Evolutionary conservation across 208 protist species (phyloP), one percentile per base, ranked within the genome.

Genomic region (Acanthamoeba castellanii): DNA sequence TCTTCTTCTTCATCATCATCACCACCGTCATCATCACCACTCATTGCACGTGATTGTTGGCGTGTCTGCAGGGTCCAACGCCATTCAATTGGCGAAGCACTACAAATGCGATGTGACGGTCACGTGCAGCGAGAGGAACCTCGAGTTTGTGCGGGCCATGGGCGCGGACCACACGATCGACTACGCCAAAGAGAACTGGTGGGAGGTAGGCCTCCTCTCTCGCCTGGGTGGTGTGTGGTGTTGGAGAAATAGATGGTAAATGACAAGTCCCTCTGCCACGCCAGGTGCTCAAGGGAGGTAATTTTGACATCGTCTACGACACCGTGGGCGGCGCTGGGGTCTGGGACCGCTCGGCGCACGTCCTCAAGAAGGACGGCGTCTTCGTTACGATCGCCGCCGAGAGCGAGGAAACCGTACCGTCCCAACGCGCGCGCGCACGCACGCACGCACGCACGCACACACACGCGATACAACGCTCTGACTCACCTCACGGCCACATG

Each of bases 81-180:
- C 76, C 76, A 57, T 85, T 27, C 76, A 85, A 37, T 20, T 85
- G 37, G 76, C 76, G 37, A 85, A 85, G 76, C 76, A 85, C 47
- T 57, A 85, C 76, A 57, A 57, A 27, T 47, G 45, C 27, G 45
- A 85, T 1, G 76, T 85, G 20, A 85, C 47, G 47, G 76, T 32
- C 25, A 85, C 76, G 8, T 85, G 76, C 76, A 85, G 76, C 76
- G 47, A 34, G 45, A 85, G 76, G 76, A 85, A 85, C 76, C 7
- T 57, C 32, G 76, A 85, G 32, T 85, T 47, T 47, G 76, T 85
- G 37, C 76, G 47, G 7, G 37, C 37, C 4, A 8, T 85, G 37
- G 76, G 76, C 20, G 76, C 76, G 8, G 76, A 84, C 20, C 76
- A 84, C 42, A 25, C 27, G 22, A 52, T 84, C 37, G 76, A 84